Percentiles rank a stretch among this genome's conserved stretches.
Evolutionary conservation across 192 early-diverging fungal genomes (phyloP).

Genomic region (Backusella luteola): DNA sequence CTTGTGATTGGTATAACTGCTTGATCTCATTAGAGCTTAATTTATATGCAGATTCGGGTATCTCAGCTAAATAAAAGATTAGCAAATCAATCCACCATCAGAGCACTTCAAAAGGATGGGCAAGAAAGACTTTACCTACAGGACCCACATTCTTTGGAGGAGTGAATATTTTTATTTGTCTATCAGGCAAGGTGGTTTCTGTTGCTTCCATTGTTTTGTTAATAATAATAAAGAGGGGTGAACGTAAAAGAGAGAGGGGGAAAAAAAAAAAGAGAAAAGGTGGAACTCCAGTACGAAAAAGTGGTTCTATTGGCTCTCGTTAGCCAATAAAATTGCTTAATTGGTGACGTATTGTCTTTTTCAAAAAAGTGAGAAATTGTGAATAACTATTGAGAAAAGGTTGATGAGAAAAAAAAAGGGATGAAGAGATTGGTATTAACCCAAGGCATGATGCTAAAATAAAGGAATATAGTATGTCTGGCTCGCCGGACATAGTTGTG

Average conservation of each 20-base stretch:
- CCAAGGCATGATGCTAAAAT: too few species aligned
- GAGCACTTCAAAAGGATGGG: not conserved
- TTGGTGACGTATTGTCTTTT: too few species aligned
- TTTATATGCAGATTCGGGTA: constrained; percentile 89
- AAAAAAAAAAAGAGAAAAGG: not conserved
- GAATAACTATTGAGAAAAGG: too few species aligned
- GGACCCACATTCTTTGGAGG: constrained; percentile 18
- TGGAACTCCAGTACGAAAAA: too few species aligned
- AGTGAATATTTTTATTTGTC: constrained; percentile 18
- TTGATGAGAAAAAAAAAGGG: too few species aligned
- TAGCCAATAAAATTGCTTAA: too few species aligned
- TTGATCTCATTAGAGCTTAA: constrained; percentile 68
- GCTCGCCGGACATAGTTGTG: too few species aligned
- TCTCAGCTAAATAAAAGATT: constrained; percentile 52
- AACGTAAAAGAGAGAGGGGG: not conserved
- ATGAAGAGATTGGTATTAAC: too few species aligned
- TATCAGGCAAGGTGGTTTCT: not conserved
- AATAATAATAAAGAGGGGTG: not conserved
- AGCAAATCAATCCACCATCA: not conserved
- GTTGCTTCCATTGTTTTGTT: not conserved
- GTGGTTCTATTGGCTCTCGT: too few species aligned
- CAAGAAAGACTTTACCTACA: constrained; percentile 7
- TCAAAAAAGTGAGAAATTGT: too few species aligned
- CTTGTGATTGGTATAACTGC: constrained; percentile 59
- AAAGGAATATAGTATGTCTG: too few species aligned